Conservation (phyloP, 345 rosid species). For the Populus euphratica region DNA sequence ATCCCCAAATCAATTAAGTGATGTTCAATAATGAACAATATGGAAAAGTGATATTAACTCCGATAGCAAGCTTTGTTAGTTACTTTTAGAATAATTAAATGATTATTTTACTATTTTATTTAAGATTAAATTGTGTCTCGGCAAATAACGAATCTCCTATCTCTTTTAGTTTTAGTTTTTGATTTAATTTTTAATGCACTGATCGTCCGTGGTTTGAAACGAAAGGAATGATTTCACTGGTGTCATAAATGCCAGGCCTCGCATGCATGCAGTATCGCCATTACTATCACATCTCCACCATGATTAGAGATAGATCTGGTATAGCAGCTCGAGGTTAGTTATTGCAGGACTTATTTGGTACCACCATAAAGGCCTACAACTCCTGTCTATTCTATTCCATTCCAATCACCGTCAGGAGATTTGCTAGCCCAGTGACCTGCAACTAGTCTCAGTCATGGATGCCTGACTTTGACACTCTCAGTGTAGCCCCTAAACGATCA, state of each 20-base stretch:
- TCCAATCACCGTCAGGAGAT: conserved; percentile 19
- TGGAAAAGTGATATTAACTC: too few species aligned
- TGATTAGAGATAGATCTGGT: background rate
- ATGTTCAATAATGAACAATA: too few species aligned
- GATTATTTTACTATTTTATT: too few species aligned
- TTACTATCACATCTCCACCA: conserved; percentile 7
- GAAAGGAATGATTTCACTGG: background rate
- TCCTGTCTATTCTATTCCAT: conserved; percentile 12
- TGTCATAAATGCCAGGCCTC: background rate
- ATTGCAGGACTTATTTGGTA: conserved; percentile 5
- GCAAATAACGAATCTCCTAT: too few species aligned
- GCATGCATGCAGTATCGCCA: background rate
- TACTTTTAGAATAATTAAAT: too few species aligned
- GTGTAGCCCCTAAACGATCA: conserved; percentile 12
- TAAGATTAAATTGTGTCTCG: too few species aligned
- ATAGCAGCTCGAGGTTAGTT: conserved; percentile 20
- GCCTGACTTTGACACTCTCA: conserved; percentile 27
- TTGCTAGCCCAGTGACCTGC: conserved; percentile 20
- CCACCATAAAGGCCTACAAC: background rate
- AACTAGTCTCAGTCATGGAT: conserved; percentile 21
- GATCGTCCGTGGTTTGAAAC: background rate
- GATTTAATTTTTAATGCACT: too few species aligned
- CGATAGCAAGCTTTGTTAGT: too few species aligned
- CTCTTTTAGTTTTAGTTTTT: too few species aligned
- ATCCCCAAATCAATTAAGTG: too few species aligned